These are phyloP conservation scores for Eimeria necatrix DNA, from an alignment of 169 alveolate species.

Conservation along the genomic window DNA sequence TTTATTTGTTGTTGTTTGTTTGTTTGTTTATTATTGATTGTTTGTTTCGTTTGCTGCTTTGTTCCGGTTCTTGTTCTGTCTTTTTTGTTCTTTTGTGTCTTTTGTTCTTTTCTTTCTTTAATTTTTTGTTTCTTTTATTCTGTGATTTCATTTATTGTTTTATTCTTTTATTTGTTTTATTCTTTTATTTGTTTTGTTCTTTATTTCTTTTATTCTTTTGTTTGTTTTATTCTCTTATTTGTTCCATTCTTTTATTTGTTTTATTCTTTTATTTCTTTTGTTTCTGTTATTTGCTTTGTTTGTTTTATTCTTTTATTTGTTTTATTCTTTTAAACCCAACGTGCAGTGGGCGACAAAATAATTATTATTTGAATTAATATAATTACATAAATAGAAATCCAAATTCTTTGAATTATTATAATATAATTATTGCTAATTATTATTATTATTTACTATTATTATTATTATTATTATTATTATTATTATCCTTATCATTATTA, in stretches of 20 bases:
- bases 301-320: too few species aligned
- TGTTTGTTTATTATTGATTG: not conserved
- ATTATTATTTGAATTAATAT: too few species aligned
- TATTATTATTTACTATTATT: not conserved
- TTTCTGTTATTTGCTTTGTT: too few species aligned
- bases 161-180: not conserved
- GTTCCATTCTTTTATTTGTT: not conserved
- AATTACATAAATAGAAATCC: too few species aligned
- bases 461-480: not conserved
- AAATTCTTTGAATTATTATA: too few species aligned
- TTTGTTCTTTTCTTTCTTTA: not conserved
- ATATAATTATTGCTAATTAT: too few species aligned
- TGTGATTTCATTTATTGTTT: not conserved
- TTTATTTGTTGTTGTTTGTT: not conserved
- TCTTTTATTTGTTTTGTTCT: not conserved
- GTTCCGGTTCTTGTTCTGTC: not conserved
- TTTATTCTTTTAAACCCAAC: too few species aligned
- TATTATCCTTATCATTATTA: not conserved
- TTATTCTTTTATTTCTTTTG: not conserved
- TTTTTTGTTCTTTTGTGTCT: not conserved
- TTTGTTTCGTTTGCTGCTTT: not conserved
- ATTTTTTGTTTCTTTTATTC: not conserved
- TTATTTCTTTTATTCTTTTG: not conserved
- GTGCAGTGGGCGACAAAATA: too few species aligned
- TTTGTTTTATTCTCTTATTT: not conserved